phyloP scores from a whole-genome alignment of 1,139 yeast species.

The Kluyveromyces marxianus region DNA sequence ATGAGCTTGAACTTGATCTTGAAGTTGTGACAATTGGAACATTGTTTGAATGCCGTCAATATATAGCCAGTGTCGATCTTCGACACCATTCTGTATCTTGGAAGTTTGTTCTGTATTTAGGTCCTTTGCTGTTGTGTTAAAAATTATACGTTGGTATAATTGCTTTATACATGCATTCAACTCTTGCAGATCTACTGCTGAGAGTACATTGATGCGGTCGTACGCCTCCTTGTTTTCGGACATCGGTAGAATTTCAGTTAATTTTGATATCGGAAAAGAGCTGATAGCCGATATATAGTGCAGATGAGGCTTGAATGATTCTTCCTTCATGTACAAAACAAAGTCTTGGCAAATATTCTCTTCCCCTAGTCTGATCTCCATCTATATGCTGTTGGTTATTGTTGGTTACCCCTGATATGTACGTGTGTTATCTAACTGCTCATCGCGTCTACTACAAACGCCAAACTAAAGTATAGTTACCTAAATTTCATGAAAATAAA shows the following conservation, averaged over 20 bases:
- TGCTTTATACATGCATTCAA: constrained; percentile 11
- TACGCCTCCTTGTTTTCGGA: constrained; percentile 12
- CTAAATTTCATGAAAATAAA: too few relatives aligned
- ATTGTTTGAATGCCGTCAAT: constrained; percentile 25
- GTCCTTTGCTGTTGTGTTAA: background rate
- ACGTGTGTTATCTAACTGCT: background rate
- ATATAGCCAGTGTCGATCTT: background rate
- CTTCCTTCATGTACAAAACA: background rate
- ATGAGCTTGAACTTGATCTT: constrained; percentile 17
- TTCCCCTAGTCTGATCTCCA: background rate
- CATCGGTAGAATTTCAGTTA: constrained; percentile 17
- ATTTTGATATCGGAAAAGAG: constrained; percentile 21
- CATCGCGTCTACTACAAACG: too few relatives aligned
- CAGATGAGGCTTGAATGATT: background rate
- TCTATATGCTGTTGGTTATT: background rate
- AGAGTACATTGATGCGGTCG: constrained; percentile 22
- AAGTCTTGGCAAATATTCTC: background rate
- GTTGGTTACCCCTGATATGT: background rate
- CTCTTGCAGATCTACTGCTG: constrained; percentile 24
- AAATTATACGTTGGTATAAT: constrained; percentile 2
- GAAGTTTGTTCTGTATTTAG: background rate
- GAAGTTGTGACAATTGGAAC: constrained; percentile 22
- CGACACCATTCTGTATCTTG: background rate
- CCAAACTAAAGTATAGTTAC: too few relatives aligned
- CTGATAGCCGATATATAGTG: constrained; percentile 4